Conservation (phyloP, 2,329 filamentous ascomycete species). For the Penicillium italicum region DNA sequence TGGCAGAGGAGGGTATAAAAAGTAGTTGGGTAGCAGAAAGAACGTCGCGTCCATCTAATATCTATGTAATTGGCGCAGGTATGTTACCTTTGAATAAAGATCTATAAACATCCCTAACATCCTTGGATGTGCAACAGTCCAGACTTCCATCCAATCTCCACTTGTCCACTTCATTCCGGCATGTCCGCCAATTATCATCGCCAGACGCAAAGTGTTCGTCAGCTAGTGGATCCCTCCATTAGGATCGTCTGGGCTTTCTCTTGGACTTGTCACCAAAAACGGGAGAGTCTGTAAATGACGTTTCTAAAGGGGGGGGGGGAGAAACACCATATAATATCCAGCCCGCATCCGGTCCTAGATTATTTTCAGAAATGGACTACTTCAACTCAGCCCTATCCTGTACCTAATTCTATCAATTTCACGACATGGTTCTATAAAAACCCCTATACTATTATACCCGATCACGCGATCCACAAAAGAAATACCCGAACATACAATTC, state of each 20-base stretch:
- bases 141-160: constrained; percentile 12
- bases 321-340: constrained; percentile 14
- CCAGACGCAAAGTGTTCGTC: constrained; percentile 17
- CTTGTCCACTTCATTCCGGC: constrained; percentile 3
- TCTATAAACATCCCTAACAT: neutral
- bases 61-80: neutral
- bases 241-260: constrained; percentile 17
- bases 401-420: neutral
- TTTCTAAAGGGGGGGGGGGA: constrained; percentile 22
- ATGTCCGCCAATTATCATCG: constrained; percentile 10
- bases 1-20: too few relatives aligned
- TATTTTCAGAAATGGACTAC: constrained; percentile 4
- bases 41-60: neutral
- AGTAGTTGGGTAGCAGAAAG: neutral
- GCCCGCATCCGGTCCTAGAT: constrained; percentile 19
- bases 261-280: constrained; percentile 13
- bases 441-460: neutral
- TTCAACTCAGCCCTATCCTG: neutral
- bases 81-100: neutral
- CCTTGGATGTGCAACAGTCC: constrained; percentile 4
- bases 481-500: neutral
- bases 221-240: constrained; percentile 25
- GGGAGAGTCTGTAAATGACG: constrained; percentile 20
- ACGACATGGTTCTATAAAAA: constrained; percentile 16
- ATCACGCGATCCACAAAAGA: neutral